Evolutionary conservation across 768 basidiomycete genomes (phyloP), one percentile per base, ranked within the genome.

Genomic region (Auriscalpium microsporum): DNA sequence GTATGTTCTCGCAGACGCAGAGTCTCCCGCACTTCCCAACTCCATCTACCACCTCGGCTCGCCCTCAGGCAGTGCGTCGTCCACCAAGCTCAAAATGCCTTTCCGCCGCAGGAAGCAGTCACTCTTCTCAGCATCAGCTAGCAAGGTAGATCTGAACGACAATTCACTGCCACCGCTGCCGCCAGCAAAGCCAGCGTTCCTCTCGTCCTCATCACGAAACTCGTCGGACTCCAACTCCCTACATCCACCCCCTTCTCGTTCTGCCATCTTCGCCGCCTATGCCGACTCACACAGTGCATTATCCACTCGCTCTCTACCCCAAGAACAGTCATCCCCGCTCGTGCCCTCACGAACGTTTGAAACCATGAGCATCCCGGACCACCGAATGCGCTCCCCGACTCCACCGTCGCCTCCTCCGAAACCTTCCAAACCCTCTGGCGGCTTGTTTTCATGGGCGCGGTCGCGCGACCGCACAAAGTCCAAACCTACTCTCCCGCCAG

Each of bases 301-400:
- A 55, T 86, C 86, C 16, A 83, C 83, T 33, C 79, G 78, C 58
- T 88, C 87, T 33, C 75, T 88, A 37, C 85, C 86, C 13, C 67
- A 65, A 14, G 67, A 74, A 50, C 14, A 8, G 17, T 2, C 17
- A 45, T n/a, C 13, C 45, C 42, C 50, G 45, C n/a, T 55, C 37
- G 17, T 28, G 10, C 52, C 54, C 10, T n/a, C 49, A 1, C 58
- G 37, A 40, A 33, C 21, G 17, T 56, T 59, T 71, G 65, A 63
- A 50, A 54, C 54, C 47, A 54, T 60, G 58, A 53, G 56, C 56
- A 47, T 52, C 51, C 58, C 57, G n/a, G 62, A 57, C 36, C 66
- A 52, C 40, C 16, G 23, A 16, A n/a, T 40, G 3, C 35, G 53
- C 17, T 36, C 58, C 17, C 52, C 47, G 19, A 37, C 51, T 23